Evolutionary conservation across 768 basidiomycete genomes (phyloP).

Genomic region (Leucocoprinus leucothites): DNA sequence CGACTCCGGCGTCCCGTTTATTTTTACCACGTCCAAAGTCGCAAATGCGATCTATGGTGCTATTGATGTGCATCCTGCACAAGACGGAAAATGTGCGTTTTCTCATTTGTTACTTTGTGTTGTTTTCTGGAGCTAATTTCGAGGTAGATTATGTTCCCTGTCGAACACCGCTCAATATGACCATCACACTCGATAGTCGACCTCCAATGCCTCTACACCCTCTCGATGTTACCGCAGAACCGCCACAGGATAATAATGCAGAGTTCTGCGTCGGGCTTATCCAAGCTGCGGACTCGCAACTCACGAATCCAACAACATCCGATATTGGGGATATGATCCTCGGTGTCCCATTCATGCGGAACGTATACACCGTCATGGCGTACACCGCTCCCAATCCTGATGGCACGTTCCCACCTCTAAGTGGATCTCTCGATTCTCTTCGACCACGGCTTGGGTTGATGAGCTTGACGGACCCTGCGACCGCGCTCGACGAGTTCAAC

Average conservation of each 20-base stretch:
- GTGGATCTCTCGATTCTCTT: constrained; percentile 8
- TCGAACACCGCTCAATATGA: constrained; percentile 65
- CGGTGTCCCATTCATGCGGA: constrained; percentile 76
- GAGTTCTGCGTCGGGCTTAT: constrained; percentile 64
- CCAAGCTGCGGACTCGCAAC: constrained; percentile 47
- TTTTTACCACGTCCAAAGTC: constrained; percentile 55
- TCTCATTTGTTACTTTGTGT: constrained; percentile 1
- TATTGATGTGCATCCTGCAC: constrained; percentile 53
- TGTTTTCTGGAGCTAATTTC: not conserved
- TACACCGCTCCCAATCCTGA: constrained; percentile 45
- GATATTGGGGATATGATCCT: constrained; percentile 68
- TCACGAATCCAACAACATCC: constrained; percentile 31
- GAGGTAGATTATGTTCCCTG: constrained; percentile 72
- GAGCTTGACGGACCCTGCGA: constrained; percentile 56
- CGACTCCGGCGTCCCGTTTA: constrained; percentile 68
- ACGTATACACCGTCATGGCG: constrained; percentile 74
- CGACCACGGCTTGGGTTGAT: constrained; percentile 57
- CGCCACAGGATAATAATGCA: constrained; percentile 37
- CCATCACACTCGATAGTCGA: constrained; percentile 57
- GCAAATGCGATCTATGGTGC: constrained; percentile 81
- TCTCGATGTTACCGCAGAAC: constrained; percentile 62
- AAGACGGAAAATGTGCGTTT: constrained; percentile 62
- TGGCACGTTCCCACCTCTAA: constrained; percentile 40
- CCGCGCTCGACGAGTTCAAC: constrained; percentile 65
- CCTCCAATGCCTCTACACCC: constrained; percentile 65